phyloP scores from a whole-genome alignment of 257 asterid genomes.

The Fraxinus cuspidata region DNA sequence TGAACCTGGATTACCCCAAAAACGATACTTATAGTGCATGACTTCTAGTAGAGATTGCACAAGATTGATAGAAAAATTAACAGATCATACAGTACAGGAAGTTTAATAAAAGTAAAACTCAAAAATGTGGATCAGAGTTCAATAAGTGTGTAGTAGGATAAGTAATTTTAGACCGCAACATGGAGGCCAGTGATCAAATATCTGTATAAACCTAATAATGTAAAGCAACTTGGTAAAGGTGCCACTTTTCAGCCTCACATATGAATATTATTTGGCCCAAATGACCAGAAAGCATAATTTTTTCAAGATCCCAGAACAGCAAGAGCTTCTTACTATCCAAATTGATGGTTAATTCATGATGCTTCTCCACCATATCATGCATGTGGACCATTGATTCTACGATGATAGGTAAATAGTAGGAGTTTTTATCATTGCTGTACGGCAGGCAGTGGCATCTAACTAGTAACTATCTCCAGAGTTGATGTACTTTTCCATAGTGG shows the following conservation, averaged over 20 bases:
- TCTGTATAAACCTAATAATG: neutral
- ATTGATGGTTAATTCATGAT: neutral
- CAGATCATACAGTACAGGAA: neutral
- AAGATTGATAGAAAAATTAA: neutral
- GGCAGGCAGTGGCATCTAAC: neutral
- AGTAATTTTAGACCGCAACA: slow-evolving; percentile 3
- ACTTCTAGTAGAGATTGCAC: neutral
- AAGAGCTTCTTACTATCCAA: neutral
- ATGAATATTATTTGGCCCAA: slow-evolving; percentile 13
- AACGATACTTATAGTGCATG: neutral
- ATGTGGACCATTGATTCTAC: neutral
- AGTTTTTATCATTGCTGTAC: neutral
- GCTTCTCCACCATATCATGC: neutral
- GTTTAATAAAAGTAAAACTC: neutral
- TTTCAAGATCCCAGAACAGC: neutral
- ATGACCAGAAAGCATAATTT: neutral
- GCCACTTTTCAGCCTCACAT: neutral
- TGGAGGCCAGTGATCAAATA: slow-evolving; percentile 1
- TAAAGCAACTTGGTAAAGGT: neutral
- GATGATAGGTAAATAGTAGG: neutral
- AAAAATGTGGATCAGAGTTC: slow-evolving; percentile 11
- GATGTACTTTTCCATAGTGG: neutral
- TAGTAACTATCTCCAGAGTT: neutral
- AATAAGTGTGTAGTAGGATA: neutral
- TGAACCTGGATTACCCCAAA: neutral